These are phyloP conservation scores for Arabidopsis suecica DNA, from an alignment of 345 rosid genomes.

Conservation along the genomic window DNA sequence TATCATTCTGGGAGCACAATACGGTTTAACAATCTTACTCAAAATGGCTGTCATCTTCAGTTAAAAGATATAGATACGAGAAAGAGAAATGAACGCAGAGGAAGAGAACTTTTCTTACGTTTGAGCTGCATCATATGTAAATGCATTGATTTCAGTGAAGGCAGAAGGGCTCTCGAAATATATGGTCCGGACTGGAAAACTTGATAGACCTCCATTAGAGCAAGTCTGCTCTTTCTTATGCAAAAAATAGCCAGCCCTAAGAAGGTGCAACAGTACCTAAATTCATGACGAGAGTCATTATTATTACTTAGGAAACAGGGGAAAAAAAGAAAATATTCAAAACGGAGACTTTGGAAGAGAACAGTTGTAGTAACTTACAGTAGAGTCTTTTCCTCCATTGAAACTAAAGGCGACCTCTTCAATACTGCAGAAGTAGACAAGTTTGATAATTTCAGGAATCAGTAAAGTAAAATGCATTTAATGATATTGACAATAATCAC, in stretches of 20 bases:
- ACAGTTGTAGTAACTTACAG: slow-evolving; percentile 59
- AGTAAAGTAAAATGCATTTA: slow-evolving; percentile 21
- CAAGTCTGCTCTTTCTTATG: slow-evolving; percentile 62
- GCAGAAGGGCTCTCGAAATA: slow-evolving; percentile 90
- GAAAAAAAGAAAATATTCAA: not conserved
- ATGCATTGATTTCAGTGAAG: slow-evolving; percentile 86
- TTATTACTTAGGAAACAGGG: slow-evolving; percentile 34
- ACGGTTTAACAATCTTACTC: not conserved
- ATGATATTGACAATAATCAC: slow-evolving; percentile 14
- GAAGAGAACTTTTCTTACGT: slow-evolving; percentile 50
- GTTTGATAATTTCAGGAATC: slow-evolving; percentile 40
- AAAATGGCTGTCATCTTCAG: not conserved
- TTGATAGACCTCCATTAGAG: slow-evolving; percentile 62
- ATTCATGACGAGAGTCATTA: slow-evolving; percentile 40
- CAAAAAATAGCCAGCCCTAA: slow-evolving; percentile 89
- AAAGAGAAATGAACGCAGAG: not conserved
- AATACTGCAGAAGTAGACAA: slow-evolving; percentile 52
- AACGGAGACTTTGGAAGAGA: slow-evolving; percentile 23
- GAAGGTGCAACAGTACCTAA: slow-evolving; percentile 92
- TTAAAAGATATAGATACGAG: not conserved
- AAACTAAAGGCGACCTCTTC: slow-evolving; percentile 99
- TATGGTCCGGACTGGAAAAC: slow-evolving; percentile 85
- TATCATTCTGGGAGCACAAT: slow-evolving; percentile 12
- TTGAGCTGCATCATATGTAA: slow-evolving; percentile 83
- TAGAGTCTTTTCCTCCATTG: slow-evolving; percentile 99